Evolutionary conservation across 495 filamentous ascomycete species (phyloP).

Genomic region (Hyaloscypha variabilis): DNA sequence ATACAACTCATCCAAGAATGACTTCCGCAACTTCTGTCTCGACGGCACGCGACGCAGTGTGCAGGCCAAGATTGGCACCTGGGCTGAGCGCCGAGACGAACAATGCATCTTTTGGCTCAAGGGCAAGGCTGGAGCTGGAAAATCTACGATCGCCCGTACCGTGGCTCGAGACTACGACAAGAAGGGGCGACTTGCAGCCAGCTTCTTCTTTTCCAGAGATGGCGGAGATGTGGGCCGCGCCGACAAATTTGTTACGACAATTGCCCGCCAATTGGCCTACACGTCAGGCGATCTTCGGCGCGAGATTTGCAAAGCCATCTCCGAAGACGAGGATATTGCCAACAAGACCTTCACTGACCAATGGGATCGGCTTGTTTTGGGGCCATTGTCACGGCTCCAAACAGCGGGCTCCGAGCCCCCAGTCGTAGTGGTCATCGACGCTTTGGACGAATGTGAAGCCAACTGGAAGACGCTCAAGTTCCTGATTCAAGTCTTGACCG

Average conservation of each 20-base stretch:
- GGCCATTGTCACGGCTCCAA: slow-evolving; percentile 24
- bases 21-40: slow-evolving; percentile 30
- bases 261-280: slow-evolving; percentile 6
- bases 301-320: slow-evolving; percentile 17
- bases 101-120: slow-evolving; percentile 46
- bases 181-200: too few species aligned
- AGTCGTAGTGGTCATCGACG: slow-evolving; percentile 24
- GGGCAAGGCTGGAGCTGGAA: slow-evolving; percentile 47
- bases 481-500: slow-evolving; percentile 25
- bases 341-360: slow-evolving; percentile 19
- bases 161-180: slow-evolving; percentile 1
- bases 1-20: slow-evolving; percentile 16
- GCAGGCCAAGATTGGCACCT: slow-evolving; percentile 35
- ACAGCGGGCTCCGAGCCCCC: slow-evolving; percentile 34
- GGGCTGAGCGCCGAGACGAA: slow-evolving; percentile 29
- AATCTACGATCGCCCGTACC: slow-evolving; percentile 35
- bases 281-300: not conserved
- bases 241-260: slow-evolving; percentile 22
- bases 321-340: slow-evolving; percentile 19
- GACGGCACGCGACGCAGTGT: slow-evolving; percentile 39
- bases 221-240: slow-evolving; percentile 27
- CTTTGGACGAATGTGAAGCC: slow-evolving; percentile 30
- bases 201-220: slow-evolving; percentile 25
- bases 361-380: slow-evolving; percentile 22
- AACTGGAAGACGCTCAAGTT: slow-evolving; percentile 18